A percentile compares a stretch with the other conserved stretches of the same genome.
phyloP scores from a whole-genome alignment of 331 rosid genomes.

The Arachis monticola region DNA sequence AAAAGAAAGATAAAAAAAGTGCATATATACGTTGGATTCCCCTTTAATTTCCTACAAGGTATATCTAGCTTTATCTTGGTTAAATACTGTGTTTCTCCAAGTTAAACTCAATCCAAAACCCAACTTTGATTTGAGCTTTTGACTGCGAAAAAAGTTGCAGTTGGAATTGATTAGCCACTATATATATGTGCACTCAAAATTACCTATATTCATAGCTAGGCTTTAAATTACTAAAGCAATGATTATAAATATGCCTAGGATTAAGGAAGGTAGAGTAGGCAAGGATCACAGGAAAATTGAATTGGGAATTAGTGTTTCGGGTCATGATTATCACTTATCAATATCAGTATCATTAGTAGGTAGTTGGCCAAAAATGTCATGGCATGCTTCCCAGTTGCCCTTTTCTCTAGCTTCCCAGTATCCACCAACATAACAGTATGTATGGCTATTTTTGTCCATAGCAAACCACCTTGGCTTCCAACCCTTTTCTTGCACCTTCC shows the following conservation, averaged over 20 bases:
- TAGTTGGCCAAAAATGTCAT: slow-evolving; percentile 65
- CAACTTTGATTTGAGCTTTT: background rate
- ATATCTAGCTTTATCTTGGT: background rate
- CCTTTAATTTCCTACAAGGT: background rate
- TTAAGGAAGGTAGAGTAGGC: background rate
- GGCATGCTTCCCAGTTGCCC: slow-evolving; percentile 67
- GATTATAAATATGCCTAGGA: background rate
- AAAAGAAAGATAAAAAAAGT: background rate
- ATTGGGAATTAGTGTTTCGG: slow-evolving; percentile 15
- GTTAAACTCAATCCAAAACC: slow-evolving; percentile 5
- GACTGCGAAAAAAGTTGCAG: background rate
- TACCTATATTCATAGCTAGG: background rate
- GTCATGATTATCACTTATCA: slow-evolving; percentile 31
- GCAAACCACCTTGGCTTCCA: slow-evolving; percentile 83
- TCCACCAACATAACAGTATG: slow-evolving; percentile 62
- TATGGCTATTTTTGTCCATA: slow-evolving; percentile 56
- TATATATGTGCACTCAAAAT: slow-evolving; percentile 8
- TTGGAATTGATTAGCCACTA: background rate
- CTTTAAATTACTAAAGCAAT: background rate
- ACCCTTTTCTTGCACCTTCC: slow-evolving; percentile 70
- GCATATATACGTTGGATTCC: background rate
- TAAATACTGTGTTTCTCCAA: background rate
- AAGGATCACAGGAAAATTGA: slow-evolving; percentile 17
- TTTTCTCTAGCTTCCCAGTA: slow-evolving; percentile 75
- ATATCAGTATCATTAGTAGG: slow-evolving; percentile 46